Evolutionary conservation across 352 stramenopile species (phyloP), one percentile per base, ranked within the genome.

Genomic region (Bremia lactucae): DNA sequence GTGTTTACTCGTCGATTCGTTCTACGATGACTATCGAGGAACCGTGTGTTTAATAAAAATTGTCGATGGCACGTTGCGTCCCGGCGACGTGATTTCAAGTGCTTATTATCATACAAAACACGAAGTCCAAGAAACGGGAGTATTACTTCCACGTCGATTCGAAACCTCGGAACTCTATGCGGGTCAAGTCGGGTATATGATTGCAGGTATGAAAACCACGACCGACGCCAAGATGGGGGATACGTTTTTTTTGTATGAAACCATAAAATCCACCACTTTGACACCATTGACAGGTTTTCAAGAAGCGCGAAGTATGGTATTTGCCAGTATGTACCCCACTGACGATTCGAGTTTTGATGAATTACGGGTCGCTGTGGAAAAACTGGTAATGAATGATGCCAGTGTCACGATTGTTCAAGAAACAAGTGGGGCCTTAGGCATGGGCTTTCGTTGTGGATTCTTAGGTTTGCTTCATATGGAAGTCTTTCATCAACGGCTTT

Each of bases 401-500:
- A 96, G 93, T 36, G 79, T 99, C 14, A 86, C 76, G 2, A 94
- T 96, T 36, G 89, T 97, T 56, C 87, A 96, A 16, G 96, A 99
- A 70, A 97, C 78, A 4, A 96, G 54, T 83, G 89, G 73, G 18
- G 83, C 77, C 1, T 65, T 99, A 9, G 96, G 96, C 33, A 95
- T 96, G 65, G 96, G 96, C 13, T 93, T 98, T 31, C 81, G 95
- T 14, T 96, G 96, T 41, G 96, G 96, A 0, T 99, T 99, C 64
- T 76, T 99, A 31, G 96, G 96, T 0, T 60, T 98, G 10, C 49
- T 99, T 16, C 95, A 99, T 68, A 98, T 98, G 69, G 95, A 99
- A 62, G 95, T 93, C 18, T 99, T 99, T 61, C 87, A 97, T 39
- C 95, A 99, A 69, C 77, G 96, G 2, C 76, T 99, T 3, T 74